A percentile compares a stretch with the other conserved stretches of the same genome.
Evolutionary conservation across 23 red algal species (phyloP).

Genomic region (Gracilaria gracilis): DNA sequence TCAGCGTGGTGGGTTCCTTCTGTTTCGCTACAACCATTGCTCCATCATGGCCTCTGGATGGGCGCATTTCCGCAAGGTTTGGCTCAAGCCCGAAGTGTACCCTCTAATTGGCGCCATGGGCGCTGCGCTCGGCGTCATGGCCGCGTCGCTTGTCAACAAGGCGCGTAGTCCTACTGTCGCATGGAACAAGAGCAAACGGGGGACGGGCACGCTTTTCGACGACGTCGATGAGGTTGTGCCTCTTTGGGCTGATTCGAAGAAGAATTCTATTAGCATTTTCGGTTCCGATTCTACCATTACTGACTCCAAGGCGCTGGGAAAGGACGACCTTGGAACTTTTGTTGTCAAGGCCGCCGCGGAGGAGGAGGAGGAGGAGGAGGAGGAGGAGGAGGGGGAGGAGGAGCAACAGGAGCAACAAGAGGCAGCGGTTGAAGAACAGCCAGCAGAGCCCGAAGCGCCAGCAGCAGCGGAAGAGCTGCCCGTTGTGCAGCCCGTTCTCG

Average conservation of each 20-base stretch:
- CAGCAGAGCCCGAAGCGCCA: not conserved
- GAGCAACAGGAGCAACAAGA: slow-evolving; percentile 45
- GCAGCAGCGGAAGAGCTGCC: not conserved
- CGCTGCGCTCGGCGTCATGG: slow-evolving; percentile 66
- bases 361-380: slow-evolving; percentile 54
- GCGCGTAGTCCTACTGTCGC: slow-evolving; percentile 51
- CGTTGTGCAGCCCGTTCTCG: not conserved
- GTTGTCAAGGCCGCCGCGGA: slow-evolving; percentile 17
- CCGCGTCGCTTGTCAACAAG: slow-evolving; percentile 53
- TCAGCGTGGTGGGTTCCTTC: not conserved
- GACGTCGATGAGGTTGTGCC: slow-evolving; percentile 65
- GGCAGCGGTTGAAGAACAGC: not conserved
- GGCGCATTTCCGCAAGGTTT: slow-evolving; percentile 62
- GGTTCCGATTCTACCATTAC: slow-evolving; percentile 27
- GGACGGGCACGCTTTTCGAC: slow-evolving; percentile 21
- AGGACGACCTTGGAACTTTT: slow-evolving; percentile 3
- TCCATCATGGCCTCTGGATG: slow-evolving; percentile 49
- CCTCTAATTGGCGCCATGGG: slow-evolving; percentile 74
- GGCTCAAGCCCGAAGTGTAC: slow-evolving; percentile 78
- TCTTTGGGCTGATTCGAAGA: slow-evolving; percentile 52
- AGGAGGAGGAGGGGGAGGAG: slow-evolving; percentile 38
- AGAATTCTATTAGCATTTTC: slow-evolving; percentile 56
- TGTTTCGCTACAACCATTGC: not conserved
- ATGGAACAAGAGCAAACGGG: slow-evolving; percentile 61
- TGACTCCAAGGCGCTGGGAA: slow-evolving; percentile 13